Conservation (phyloP, 164 flowering plant species). For the Tinospora cordifolia region DNA sequence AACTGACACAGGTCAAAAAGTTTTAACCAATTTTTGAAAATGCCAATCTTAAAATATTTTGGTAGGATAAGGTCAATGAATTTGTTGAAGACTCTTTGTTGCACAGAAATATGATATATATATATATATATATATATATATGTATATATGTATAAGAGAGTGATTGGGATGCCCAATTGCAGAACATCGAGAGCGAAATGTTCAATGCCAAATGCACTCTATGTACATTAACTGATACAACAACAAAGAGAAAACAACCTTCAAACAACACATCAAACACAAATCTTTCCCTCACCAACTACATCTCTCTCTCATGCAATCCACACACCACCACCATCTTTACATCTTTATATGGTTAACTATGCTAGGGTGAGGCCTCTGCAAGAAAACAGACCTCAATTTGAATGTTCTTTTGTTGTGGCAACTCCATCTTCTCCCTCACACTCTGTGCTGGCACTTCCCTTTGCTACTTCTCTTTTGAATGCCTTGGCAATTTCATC, state of each 20-base stretch:
- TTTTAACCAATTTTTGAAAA: neutral
- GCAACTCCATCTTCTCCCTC: neutral
- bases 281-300: neutral
- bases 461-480: slow-evolving; percentile 21
- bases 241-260: neutral
- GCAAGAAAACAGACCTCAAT: neutral
- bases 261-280: too few relatives aligned
- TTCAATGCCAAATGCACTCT: neutral
- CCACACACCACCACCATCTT: neutral
- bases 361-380: too few relatives aligned
- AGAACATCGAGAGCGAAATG: neutral
- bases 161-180: neutral
- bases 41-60: too few relatives aligned
- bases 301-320: neutral
- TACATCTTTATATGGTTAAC: neutral
- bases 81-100: too few relatives aligned
- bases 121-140: too few relatives aligned
- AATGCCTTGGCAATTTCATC: slow-evolving; percentile 42
- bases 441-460: too few relatives aligned
- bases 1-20: neutral
- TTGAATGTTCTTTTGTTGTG: neutral
- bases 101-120: too few relatives aligned
- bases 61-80: too few relatives aligned
- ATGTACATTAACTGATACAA: neutral
- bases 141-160: too few relatives aligned